Evolutionary conservation across 176 grass and related monocot species (phyloP), one percentile per base, ranked within the genome.

Genomic region (Pharus latifolius): DNA sequence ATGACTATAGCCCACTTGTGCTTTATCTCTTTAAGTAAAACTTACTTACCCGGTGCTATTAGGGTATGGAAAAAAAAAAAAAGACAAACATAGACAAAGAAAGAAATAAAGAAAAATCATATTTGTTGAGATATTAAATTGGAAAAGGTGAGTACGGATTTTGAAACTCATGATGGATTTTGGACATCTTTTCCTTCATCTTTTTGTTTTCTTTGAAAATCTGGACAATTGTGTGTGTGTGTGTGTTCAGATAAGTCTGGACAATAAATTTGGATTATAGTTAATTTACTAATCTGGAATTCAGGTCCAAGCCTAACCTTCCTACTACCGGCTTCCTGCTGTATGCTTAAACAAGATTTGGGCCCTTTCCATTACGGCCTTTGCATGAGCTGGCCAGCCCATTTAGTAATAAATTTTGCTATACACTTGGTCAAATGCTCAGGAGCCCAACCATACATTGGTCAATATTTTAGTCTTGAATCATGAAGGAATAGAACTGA

Each of bases 301-400:
- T 77, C 19, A 80, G 45, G 76, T 46, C 76, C 76, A 56, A 40
- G 12, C 46, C 47, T 69, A 63, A 42, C 18, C 56, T 49, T 74
- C 30, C 67, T 60, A 67, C 22, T 60, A 16, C 12, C n/a, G 27
- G 2, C 15, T 74, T 82, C 26, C 34, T 65, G 71, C 42, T 42
- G 41, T 41, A 84, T 52, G 15, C 44, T 76, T 63, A 37, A 52
- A 29, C 23, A 63, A 40, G 10, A 41, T 17, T 52, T 67, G 48
- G 45, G 56, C 26, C 44, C 47, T 46, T 8, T 53, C 34, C 73
- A 53, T 67, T 5, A n/a, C n/a, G 27, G 15, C 16, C 54, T 60
- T 73, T 34, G 20, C 69, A 31, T 69, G 34, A 48, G 41, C 19
- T 49, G 10, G 17, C 63, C 38, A 85, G 30, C 18, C 59, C 31